Evolutionary conservation across 2,329 filamentous ascomycete genomes (phyloP).

Genomic region (Coniochaeta pulveracea): DNA sequence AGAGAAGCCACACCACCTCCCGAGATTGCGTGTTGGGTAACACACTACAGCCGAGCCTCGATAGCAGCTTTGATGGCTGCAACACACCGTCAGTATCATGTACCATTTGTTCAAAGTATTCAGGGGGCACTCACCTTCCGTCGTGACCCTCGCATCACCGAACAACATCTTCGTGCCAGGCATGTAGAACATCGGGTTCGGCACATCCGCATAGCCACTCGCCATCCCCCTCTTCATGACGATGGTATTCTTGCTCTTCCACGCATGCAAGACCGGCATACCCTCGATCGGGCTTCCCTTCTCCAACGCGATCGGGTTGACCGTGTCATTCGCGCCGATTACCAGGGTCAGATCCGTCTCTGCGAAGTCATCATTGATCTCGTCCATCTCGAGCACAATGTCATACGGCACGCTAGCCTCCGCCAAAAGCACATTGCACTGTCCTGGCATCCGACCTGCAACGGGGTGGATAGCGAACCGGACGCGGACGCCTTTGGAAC

Average conservation of each 20-base stretch:
- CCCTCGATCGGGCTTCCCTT: conserved; percentile 76
- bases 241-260: conserved; percentile 88
- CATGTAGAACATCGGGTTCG: conserved; percentile 92
- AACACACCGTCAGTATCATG: neutral
- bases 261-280: conserved; percentile 86
- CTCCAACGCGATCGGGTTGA: conserved; percentile 81
- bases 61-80: conserved; percentile 20
- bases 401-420: conserved; percentile 86
- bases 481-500: conserved; percentile 67
- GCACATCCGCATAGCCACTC: conserved; percentile 82
- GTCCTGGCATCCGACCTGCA: conserved; percentile 83
- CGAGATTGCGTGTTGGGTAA: too few species aligned
- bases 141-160: conserved; percentile 76
- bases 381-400: conserved; percentile 89
- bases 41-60: conserved; percentile 14
- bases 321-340: conserved; percentile 86
- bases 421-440: conserved; percentile 83
- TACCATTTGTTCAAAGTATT: conserved; percentile 4
- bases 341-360: conserved; percentile 81
- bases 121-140: conserved; percentile 49
- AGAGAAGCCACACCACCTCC: too few species aligned
- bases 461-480: conserved; percentile 87
- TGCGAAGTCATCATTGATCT: conserved; percentile 85
- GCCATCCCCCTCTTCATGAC: conserved; percentile 91
- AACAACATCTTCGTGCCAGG: conserved; percentile 84